Base-by-base conservation (phyloP, 805 yeast genomes). In the Wickerhamomyces strasburgensis region DNA sequence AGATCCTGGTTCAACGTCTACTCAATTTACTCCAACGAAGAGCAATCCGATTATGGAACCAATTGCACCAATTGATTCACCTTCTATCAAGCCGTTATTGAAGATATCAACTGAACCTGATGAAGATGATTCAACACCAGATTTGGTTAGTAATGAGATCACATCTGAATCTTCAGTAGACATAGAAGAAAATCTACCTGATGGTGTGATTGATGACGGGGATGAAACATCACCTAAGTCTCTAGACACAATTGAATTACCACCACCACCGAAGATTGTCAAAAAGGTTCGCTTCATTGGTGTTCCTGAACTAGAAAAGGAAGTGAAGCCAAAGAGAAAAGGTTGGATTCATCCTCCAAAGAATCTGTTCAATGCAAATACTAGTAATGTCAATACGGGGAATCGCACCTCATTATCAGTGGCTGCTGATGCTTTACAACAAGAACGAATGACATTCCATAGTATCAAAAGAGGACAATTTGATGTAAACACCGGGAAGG, bases 251-350 rank as follows among this genome's bases (percentile, higher is more conserved):
- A 34, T 35, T 21, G 33, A 34, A 14, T 33, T 19, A 7, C 11
- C 42, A 4, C 31, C 26, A 18, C 41, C 41, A 35, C 31, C 31
- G 35, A 44, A 42, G 24, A 42, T 39, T 2, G 28, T 51, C 14
- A 54, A 54, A 35, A 49, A 47, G 26, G 59, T 54, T 5, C 36
- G 59, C 5, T 54, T 54, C 34, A 51, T 41, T 14, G 57, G 59
- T 13, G 52, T 54, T 7, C 57, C 57, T 5, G 51, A 35, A n/a
- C 35, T 42, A 7, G 24, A 42, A 21, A 49, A 39, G 19, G 51
- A 46, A 9, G 30, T 32, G 1, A 50, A 46, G 26, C 51, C 54
- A 5, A 51, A 48, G 34, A 40, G 44, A 17, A 43, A 36, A 29
- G 54, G 56, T 2, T 49, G 54, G 56, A 39, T 40, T 16, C 38